Evolutionary conservation across 331 rosid genomes (phyloP), one percentile per base, ranked within the genome.

Genomic region (Prunus yedoensis): DNA sequence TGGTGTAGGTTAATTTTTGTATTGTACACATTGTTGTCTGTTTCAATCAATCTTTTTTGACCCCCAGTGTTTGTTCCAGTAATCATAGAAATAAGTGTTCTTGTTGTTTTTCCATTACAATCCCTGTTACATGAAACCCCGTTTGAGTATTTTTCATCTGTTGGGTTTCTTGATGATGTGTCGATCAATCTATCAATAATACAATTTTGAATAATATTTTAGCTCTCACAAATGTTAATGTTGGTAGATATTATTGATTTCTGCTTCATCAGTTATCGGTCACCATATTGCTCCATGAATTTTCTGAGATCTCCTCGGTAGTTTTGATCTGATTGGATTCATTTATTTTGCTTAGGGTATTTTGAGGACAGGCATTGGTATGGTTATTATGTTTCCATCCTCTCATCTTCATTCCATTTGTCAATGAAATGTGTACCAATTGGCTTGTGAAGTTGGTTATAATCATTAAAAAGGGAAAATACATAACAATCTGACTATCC

Each of bases 21-120:
- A 17, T 59, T 67, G 57, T 82, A 85, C 74, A 63, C 86, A 28
- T 28, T 75, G 51, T 32, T 45, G 32, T 46, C 47, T 73, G 53
- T 76, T 84, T 77, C 69, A 43, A 68, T 64, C 5, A 75, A 35
- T 78, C 60, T 14, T 25, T 50, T 3, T 41, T 20, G 7, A 64
- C 51, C 78, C 53, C 30, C 41, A 5, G 50, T 35, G 68, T 64
- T 23, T 61, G 71, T 45, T 73, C 13, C 10, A 66, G 66, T 71
- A 58, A 76, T 65, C 6, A 17, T 45, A 76, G 43, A 38, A 46
- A 45, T 51, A 35, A 38, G 47, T 18, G 14, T 16, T 63, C 58
- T 28, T 30, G 16, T 60, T 57, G 15, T 71, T 32, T 46, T 23
- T 68, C 23, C 32, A 8, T 65, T 46, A 8, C 47, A 15, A 18